phyloP scores from a whole-genome alignment of 768 basidiomycete genomes.

The Suillus fuscotomentosus region DNA sequence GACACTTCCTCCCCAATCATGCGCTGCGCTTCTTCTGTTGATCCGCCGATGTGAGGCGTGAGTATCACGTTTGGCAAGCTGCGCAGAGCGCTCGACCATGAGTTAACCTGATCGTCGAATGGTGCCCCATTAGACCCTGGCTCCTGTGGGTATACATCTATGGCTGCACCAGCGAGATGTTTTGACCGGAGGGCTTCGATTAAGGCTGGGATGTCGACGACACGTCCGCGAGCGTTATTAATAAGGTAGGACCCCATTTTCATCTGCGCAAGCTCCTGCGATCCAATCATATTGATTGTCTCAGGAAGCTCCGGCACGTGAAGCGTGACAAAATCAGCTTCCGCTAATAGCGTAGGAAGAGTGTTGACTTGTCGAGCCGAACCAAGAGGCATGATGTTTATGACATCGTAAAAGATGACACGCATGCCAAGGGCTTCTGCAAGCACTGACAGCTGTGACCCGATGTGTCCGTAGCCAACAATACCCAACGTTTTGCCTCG shows the following conservation, averaged over 20 bases:
- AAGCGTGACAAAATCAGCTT: constrained; percentile 92
- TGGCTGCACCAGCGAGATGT: constrained; percentile 81
- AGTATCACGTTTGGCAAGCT: constrained; percentile 87
- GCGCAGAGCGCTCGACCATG: constrained; percentile 78
- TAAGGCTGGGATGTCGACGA: constrained; percentile 93
- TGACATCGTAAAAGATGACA: constrained; percentile 92
- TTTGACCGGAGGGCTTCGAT: constrained; percentile 78
- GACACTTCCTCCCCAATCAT: constrained; percentile 98
- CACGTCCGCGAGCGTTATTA: constrained; percentile 95
- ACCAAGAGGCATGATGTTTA: constrained; percentile 98
- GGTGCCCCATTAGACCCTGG: constrained; percentile 88
- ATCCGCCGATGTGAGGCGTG: constrained; percentile 98
- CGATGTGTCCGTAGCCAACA: constrained; percentile 98
- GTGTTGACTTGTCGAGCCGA: constrained; percentile 87
- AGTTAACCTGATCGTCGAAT: constrained; percentile 86
- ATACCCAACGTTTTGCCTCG: constrained; percentile 98
- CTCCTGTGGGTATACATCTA: constrained; percentile 95
- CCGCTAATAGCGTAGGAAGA: constrained; percentile 66
- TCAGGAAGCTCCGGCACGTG: constrained; percentile 97
- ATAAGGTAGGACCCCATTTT: constrained; percentile 94
- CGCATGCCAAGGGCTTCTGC: constrained; percentile 95
- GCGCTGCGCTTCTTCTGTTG: constrained; percentile 96
- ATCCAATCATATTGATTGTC: constrained; percentile 91
- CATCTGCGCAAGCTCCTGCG: constrained; percentile 79
- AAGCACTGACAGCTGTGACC: constrained; percentile 93